phyloP scores from a whole-genome alignment of 768 basidiomycete genomes.

The Lanmaoa rubissima region DNA sequence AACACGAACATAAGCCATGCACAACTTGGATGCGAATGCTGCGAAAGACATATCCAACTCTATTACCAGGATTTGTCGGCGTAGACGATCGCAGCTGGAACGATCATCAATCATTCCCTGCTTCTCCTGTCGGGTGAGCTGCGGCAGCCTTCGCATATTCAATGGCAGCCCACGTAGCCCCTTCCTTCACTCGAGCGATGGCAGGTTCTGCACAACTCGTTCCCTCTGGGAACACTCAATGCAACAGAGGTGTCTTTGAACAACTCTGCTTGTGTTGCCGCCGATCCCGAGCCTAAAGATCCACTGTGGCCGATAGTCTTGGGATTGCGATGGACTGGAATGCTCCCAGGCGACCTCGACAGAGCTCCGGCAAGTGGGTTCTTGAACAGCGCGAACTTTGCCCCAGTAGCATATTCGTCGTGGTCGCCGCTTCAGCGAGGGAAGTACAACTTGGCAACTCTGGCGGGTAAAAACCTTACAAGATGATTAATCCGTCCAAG shows the following conservation, averaged over 20 bases:
- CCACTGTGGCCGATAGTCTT: background rate
- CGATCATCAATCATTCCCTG: slow-evolving; percentile 41
- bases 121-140: slow-evolving; percentile 1
- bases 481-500: slow-evolving; percentile 57
- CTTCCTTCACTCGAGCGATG: slow-evolving; percentile 30
- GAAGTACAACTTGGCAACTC: too few relatives aligned
- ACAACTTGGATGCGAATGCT: too few relatives aligned
- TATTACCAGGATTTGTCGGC: slow-evolving; percentile 65
- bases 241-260: slow-evolving; percentile 57
- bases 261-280: slow-evolving; percentile 38
- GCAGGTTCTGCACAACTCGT: slow-evolving; percentile 44
- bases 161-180: slow-evolving; percentile 32
- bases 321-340: too few relatives aligned
- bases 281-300: background rate
- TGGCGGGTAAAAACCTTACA: slow-evolving; percentile 38
- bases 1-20: background rate
- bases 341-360: too few relatives aligned
- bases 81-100: slow-evolving; percentile 71
- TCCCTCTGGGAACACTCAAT: slow-evolving; percentile 66
- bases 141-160: slow-evolving; percentile 55
- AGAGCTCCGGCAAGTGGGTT: too few relatives aligned
- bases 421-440: too few relatives aligned
- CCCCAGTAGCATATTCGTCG: too few relatives aligned
- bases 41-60: slow-evolving; percentile 44
- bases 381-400: too few relatives aligned